A percentile compares a stretch with the other conserved stretches of the same genome.
Conservation (phyloP, 148 eudicot genomes). For the Rhododendron simsii region DNA sequence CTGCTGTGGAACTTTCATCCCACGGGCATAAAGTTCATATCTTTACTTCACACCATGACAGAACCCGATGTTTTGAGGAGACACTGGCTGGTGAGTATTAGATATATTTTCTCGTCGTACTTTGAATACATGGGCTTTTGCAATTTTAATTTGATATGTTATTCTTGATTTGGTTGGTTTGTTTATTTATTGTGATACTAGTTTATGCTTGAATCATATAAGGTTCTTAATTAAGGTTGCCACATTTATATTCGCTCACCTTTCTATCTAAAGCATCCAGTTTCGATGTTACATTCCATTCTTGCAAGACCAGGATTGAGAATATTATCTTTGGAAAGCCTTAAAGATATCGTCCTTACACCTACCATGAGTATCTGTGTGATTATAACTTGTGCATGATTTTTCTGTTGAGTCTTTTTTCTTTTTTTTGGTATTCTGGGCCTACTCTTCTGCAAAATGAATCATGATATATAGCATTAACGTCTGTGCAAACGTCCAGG, state of each 20-base stretch:
- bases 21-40: conserved; percentile 78
- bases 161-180: not conserved
- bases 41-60: conserved; percentile 89
- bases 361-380: not conserved
- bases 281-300: not conserved
- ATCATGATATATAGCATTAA: not conserved
- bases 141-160: not conserved
- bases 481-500: conserved; percentile 36
- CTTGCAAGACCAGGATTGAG: not conserved
- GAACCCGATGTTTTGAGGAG: conserved; percentile 83
- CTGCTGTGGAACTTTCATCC: conserved; percentile 80
- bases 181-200: not conserved
- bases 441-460: not conserved
- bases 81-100: conserved; percentile 60
- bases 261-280: not conserved
- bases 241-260: not conserved
- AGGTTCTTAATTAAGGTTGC: not conserved
- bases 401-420: not conserved
- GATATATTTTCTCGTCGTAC: not conserved
- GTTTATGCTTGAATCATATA: not conserved
- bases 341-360: not conserved
- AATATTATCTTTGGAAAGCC: not conserved
- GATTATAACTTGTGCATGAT: not conserved
- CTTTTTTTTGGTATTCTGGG: not conserved
- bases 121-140: not conserved